Base-by-base conservation (phyloP, 495 filamentous ascomycete genomes). In the Aspergillus avenaceus region DNA sequence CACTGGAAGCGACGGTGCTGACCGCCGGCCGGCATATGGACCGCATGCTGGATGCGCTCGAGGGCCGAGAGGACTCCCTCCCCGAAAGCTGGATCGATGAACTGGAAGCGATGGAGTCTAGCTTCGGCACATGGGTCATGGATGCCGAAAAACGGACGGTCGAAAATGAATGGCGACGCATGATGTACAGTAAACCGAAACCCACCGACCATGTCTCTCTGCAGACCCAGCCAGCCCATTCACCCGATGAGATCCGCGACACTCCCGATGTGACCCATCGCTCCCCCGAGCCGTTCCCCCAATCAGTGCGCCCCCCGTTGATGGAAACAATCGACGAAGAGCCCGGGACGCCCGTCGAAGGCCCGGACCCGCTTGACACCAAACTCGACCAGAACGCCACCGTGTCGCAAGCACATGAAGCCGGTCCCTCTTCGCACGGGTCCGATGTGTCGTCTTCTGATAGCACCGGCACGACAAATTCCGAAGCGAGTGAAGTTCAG, bases 81-180 rank as follows among this genome's bases (percentile, higher is more conserved):
- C 93, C 93, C 0, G 89, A 95, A 26, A 59, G 68, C 16, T 98
- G 95, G 95, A 81, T 97, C 40, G 88, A 91, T 49, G 75, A 83
- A 6, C 80, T 97, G 58, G 95, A 97, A 61, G 63, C 66, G 0
- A 67, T 96, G 12, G 95, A 98, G 59, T 74, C 80, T 9, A 79
- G 86, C n/a, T 96, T 91, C 67, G 79, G 81, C 7, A 72, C 79
- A 12, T 97, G 93, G 95, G 82, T 81, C 12, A 78, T 81, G 14
- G 69, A 81, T 45, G 71, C 70, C 34, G 74, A 76, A 48, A 63
- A 63, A 45, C 64, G 68, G 27, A 64, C 69, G 23, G 57, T 80
- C 25, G 69, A 72, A 18, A 74, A 65, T 16, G 77, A 75, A 53
- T 72, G 70, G 66, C 56, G 59, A 25, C 62, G 59, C 29, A 47